Percentiles rank a stretch among this genome's conserved stretches.
Conservation (phyloP, 2,329 filamentous ascomycete genomes). For the Aspergillus glaucus region DNA sequence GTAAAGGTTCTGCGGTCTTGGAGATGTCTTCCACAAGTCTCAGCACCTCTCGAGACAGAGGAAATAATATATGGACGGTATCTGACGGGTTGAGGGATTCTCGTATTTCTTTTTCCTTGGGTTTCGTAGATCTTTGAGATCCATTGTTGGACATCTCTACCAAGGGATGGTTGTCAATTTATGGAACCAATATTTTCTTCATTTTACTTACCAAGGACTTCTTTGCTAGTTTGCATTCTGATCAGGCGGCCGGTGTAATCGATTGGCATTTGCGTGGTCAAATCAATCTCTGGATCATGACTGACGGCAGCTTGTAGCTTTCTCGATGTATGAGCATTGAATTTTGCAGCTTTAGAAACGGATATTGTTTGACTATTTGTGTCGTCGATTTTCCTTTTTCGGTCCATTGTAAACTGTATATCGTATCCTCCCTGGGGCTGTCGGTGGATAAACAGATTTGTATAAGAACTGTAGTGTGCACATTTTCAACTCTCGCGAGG, state of each 20-base stretch:
- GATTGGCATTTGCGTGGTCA: slow-evolving; percentile 12
- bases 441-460: no score
- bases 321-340: slow-evolving; percentile 17
- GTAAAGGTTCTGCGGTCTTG: neutral
- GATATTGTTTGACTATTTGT: no score
- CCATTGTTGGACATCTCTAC: neutral
- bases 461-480: no score
- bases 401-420: no score
- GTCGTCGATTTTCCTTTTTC: no score
- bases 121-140: neutral
- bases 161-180: neutral
- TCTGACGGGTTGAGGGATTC: slow-evolving; percentile 9
- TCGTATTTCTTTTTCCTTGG: slow-evolving; percentile 13
- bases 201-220: slow-evolving; percentile 3
- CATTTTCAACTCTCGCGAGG: no score
- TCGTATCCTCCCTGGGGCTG: no score
- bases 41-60: slow-evolving; percentile 9
- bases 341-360: no score
- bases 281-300: slow-evolving; percentile 16
- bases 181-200: neutral
- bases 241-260: slow-evolving; percentile 11
- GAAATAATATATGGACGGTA: slow-evolving; percentile 9
- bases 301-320: slow-evolving; percentile 15
- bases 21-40: slow-evolving; percentile 8
- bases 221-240: slow-evolving; percentile 9